Conservation (phyloP, 2,329 filamentous ascomycete genomes). For the Diplodia corticola region DNA sequence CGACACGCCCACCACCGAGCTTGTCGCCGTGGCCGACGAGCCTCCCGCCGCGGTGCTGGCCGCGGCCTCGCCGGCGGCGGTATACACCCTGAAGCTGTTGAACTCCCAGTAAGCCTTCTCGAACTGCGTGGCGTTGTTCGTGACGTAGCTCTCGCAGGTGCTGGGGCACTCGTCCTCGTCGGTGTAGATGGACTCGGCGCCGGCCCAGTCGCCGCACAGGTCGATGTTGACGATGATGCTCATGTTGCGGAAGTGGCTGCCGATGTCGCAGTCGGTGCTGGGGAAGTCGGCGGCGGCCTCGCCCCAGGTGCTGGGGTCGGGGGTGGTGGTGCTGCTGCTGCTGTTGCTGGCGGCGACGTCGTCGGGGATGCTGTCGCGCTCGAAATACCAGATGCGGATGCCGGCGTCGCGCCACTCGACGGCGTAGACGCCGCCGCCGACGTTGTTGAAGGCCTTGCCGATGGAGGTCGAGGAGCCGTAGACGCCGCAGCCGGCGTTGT, state of each 20-base stretch:
- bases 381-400: constrained; percentile 56
- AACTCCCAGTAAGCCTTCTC: constrained; percentile 39
- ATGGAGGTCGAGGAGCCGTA: constrained; percentile 26
- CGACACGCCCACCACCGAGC: neutral
- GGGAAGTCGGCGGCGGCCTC: constrained; percentile 27
- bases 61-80: neutral
- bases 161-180: constrained; percentile 15
- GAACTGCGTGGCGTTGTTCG: constrained; percentile 34
- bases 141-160: constrained; percentile 42
- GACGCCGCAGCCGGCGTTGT: constrained; percentile 27
- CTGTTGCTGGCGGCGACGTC: constrained; percentile 48
- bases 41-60: neutral
- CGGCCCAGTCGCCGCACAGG: constrained; percentile 21
- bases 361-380: constrained; percentile 45
- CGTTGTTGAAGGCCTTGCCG: constrained; percentile 35
- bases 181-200: constrained; percentile 3
- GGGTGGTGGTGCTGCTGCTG: constrained; percentile 33
- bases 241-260: constrained; percentile 21
- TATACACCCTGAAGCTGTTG: constrained; percentile 27
- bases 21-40: neutral
- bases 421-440: constrained; percentile 52
- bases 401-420: constrained; percentile 49
- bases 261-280: constrained; percentile 21
- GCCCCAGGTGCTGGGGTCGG: constrained; percentile 49
- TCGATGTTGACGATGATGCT: constrained; percentile 23